Percentiles rank a stretch among this genome's conserved stretches.
Evolutionary conservation across 1,139 yeast species (phyloP).

Genomic region (Yamadazyma spencermartinsiae): DNA sequence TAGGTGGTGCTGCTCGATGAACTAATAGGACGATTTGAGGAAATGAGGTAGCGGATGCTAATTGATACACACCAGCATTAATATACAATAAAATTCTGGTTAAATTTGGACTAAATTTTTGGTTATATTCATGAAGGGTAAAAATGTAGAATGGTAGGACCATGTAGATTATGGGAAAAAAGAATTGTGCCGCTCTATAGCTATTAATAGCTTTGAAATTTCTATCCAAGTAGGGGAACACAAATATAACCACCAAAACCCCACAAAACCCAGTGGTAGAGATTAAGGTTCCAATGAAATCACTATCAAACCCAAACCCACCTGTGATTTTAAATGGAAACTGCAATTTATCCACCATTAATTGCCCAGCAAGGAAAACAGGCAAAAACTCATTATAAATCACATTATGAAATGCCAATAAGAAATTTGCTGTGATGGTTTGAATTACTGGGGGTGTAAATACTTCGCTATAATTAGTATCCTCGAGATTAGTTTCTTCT

Average conservation of each 20-base stretch:
- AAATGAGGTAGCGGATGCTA: constrained; percentile 22
- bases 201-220: constrained; percentile 46
- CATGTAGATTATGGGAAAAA: constrained; percentile 51
- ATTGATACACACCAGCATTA: constrained; percentile 36
- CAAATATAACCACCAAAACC: constrained; percentile 47
- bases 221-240: constrained; percentile 59
- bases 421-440: constrained; percentile 14
- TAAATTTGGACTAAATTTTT: constrained; percentile 24
- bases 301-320: constrained; percentile 37
- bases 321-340: constrained; percentile 39
- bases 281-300: constrained; percentile 53
- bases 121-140: constrained; percentile 33
- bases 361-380: constrained; percentile 54
- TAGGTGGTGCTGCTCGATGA: constrained; percentile 48
- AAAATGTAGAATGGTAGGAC: constrained; percentile 52
- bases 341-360: constrained; percentile 28
- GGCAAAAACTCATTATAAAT: constrained; percentile 61
- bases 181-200: constrained; percentile 38
- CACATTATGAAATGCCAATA: constrained; percentile 42
- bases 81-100: constrained; percentile 25
- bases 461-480: constrained; percentile 9
- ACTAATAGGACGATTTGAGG: constrained; percentile 33
- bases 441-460: constrained; percentile 16
- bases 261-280: constrained; percentile 61
- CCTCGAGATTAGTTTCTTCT: constrained; percentile 13